Evolutionary conservation across 768 basidiomycete genomes (phyloP).

Genomic region (Boletus sp.): DNA sequence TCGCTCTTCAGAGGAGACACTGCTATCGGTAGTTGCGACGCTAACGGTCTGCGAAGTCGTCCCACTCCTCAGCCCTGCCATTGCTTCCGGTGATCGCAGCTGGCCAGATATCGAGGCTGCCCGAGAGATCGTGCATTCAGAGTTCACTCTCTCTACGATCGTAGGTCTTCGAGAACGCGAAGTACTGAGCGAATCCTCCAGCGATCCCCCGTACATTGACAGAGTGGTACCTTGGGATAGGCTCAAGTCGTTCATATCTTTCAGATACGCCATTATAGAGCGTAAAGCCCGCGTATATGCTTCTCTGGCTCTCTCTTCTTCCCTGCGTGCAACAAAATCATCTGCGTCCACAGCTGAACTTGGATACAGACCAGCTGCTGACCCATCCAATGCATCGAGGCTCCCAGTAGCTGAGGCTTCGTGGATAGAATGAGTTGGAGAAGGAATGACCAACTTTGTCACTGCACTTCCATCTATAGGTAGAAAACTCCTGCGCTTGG

Average conservation of each 20-base stretch:
- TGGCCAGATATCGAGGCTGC: constrained; percentile 53
- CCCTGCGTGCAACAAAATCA: constrained; percentile 49
- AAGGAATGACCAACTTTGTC: constrained; percentile 61
- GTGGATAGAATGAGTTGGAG: constrained; percentile 59
- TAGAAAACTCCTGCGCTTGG: constrained; percentile 85
- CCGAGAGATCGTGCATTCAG: constrained; percentile 53
- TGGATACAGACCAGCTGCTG: constrained; percentile 34
- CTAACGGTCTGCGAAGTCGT: constrained; percentile 66
- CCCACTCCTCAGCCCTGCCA: constrained; percentile 58
- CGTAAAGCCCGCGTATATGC: constrained; percentile 78
- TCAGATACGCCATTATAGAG: constrained; percentile 93
- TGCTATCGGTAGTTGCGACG: constrained; percentile 70
- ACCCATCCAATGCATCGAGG: constrained; percentile 34
- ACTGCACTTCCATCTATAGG: constrained; percentile 71
- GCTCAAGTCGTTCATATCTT: constrained; percentile 92
- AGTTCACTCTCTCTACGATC: constrained; percentile 44
- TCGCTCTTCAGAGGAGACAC: constrained; percentile 71
- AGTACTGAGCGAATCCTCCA: constrained; percentile 40
- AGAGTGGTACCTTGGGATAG: constrained; percentile 55
- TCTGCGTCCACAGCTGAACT: constrained; percentile 45
- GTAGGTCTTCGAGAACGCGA: constrained; percentile 67
- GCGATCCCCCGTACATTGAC: constrained; percentile 56
- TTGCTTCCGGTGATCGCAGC: constrained; percentile 64
- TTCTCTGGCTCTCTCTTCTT: constrained; percentile 71
- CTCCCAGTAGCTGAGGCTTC: constrained; percentile 44